A percentile compares a stretch with the other conserved stretches of the same genome.
These are phyloP conservation scores for Mikania micrantha DNA, from an alignment of 129 eudicot species.

Conservation along the genomic window DNA sequence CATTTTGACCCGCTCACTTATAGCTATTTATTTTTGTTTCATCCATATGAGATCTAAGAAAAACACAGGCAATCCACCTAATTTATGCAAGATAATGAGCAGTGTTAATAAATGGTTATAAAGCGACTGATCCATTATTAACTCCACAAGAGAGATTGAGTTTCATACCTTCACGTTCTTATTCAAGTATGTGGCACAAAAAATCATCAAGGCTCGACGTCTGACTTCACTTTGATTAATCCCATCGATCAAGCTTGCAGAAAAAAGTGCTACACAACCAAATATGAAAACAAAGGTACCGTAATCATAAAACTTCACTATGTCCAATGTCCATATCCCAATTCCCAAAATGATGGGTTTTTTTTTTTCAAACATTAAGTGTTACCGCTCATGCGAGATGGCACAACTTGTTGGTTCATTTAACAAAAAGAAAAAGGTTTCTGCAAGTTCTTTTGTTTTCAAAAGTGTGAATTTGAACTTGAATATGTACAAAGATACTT, in stretches of 20 bases:
- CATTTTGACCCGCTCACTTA: background rate
- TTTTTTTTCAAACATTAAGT: background rate
- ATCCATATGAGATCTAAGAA: background rate
- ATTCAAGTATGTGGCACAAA: conserved; percentile 63
- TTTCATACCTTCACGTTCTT: conserved; percentile 56
- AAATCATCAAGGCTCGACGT: conserved; percentile 69
- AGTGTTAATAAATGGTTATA: background rate
- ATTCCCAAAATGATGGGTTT: background rate
- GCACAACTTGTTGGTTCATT: background rate
- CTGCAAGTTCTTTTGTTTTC: background rate
- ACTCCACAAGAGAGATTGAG: conserved; percentile 3
- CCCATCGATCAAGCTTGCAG: conserved; percentile 74
- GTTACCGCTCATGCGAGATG: background rate
- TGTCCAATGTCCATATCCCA: background rate
- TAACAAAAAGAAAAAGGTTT: background rate
- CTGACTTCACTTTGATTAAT: conserved; percentile 78
- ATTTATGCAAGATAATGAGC: too few species aligned
- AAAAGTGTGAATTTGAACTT: too few species aligned
- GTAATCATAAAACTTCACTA: background rate
- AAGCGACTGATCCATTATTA: background rate
- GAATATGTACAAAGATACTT: conserved; percentile 29
- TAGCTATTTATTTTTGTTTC: background rate
- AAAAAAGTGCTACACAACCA: conserved; percentile 48
- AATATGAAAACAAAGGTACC: background rate
- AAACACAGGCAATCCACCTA: background rate